Base-by-base conservation (phyloP, 495 filamentous ascomycete genomes). In the Penicillium fimorum region DNA sequence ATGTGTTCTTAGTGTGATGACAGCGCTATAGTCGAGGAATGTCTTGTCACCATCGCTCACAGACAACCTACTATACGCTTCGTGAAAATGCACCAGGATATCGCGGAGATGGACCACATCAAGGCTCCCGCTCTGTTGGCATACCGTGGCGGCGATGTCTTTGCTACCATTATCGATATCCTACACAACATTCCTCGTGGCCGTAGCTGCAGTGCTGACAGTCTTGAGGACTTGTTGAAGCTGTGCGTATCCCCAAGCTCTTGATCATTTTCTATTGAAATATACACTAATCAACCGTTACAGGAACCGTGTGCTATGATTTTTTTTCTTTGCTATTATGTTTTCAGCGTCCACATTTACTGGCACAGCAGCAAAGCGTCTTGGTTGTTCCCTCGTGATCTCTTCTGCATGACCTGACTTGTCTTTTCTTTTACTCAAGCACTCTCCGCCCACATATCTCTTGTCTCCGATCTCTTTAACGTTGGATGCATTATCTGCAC, bases 101-200 rank as follows among this genome's bases (percentile, higher is more conserved):
- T 96, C 57, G 93, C 96, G 29, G 95, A 97, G 70, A 97, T 97
- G 81, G 90, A 96, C 66, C 83, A 88, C 57, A 90, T 91, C 53
- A 85, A 88, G 53, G 89, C 94, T 1, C 94, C 94, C 1, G 93
- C 94, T 8, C 75, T 98, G 22, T 76, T 98, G 40, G 93, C 88
- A 1, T 98, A 98, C 75, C 85, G 86, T 38, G 87, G 82, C 60
- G 92, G 91, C 38, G 92, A 97, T 53, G 83, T 96, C 57, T 94
- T 97, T 62, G 87, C 89, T 45, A 96, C 93, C 55, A 73, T 97
- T 35, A 90, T 92, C 3, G 90, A 91, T 30, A 80, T 97, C 49
- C 81, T 94, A 43, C 84, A 88, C 56, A 90, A 93, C 76, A 89
- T 98, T 22, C 91, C 92, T 5, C 76, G 80, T 22, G 85, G 84